Percentiles rank a stretch among this genome's conserved stretches.
Conservation (phyloP, 768 basidiomycete genomes). For the Glaciozyma antarctica region DNA sequence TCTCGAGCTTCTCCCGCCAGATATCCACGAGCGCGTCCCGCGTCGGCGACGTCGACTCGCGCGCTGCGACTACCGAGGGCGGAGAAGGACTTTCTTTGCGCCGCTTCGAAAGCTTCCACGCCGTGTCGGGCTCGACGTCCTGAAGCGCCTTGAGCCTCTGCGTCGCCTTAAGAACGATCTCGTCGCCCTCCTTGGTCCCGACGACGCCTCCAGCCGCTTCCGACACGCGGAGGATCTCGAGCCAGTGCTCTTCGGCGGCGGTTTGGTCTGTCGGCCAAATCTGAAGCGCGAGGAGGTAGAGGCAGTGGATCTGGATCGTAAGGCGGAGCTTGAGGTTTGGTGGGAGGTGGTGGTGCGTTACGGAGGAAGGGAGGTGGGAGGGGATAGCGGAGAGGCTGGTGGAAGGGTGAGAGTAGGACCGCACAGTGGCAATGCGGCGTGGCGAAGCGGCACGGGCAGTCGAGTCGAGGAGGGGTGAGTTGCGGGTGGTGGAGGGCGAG, state of each 20-base stretch:
- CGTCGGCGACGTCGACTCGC: not conserved
- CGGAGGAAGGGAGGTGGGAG: not conserved
- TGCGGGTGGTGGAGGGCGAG: not conserved
- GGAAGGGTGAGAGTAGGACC: conserved; percentile 22
- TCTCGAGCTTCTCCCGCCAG: not conserved
- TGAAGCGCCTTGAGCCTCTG: conserved; percentile 5
- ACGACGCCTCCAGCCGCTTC: not conserved
- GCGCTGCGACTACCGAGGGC: no score
- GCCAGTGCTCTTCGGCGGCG: conserved; percentile 9
- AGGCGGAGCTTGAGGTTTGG: conserved; percentile 3
- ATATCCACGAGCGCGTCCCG: conserved; percentile 3
- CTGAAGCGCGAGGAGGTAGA: conserved; percentile 26
- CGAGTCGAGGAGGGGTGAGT: not conserved
- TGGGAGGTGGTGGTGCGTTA: not conserved
- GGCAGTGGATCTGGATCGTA: conserved; percentile 19
- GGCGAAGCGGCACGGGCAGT: not conserved
- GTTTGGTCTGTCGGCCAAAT: not conserved
- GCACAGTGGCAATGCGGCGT: conserved; percentile 2
- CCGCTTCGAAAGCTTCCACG: conserved; percentile 19
- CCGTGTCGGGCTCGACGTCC: not conserved
- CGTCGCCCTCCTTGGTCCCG: conserved; percentile 26
- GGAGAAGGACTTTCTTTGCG: not conserved
- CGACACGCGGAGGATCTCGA: conserved; percentile 4
- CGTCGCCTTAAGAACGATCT: conserved; percentile 14
- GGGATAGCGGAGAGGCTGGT: not conserved